These are phyloP conservation scores for Ilyonectria robusta DNA, from an alignment of 2,329 filamentous ascomycete species.

Conservation along the genomic window DNA sequence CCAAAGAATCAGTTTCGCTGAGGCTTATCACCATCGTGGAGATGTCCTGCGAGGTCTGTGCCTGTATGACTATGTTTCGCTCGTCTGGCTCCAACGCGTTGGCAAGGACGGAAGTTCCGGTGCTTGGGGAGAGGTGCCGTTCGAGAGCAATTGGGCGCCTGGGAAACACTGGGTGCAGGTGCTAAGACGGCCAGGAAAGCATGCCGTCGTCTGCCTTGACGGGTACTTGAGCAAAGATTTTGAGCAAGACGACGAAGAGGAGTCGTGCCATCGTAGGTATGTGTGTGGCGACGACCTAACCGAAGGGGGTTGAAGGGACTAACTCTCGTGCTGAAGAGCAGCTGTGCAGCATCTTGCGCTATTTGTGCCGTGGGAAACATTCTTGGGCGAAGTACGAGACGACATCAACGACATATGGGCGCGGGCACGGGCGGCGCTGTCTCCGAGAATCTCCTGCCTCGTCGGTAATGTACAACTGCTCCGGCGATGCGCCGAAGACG, in stretches of 20 bases:
- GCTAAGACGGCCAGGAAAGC: too few relatives aligned
- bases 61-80: neutral
- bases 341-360: neutral
- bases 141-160: neutral
- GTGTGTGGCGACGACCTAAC: neutral
- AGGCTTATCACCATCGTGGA: neutral
- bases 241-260: neutral
- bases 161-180: too few relatives aligned
- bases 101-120: neutral
- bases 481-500: slow-evolving; percentile 3
- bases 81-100: neutral
- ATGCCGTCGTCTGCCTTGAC: too few relatives aligned
- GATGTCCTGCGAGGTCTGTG: neutral
- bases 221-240: neutral
- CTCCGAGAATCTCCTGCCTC: neutral
- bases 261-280: neutral
- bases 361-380: neutral
- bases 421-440: neutral
- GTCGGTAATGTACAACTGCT: neutral
- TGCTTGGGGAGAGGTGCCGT: neutral
- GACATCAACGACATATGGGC: neutral
- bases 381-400: neutral
- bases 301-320: neutral
- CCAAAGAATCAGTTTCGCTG: neutral
- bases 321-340: neutral